phyloP scores from a whole-genome alignment of 2,329 filamentous ascomycete species.

The Diaporthe humulicola region DNA sequence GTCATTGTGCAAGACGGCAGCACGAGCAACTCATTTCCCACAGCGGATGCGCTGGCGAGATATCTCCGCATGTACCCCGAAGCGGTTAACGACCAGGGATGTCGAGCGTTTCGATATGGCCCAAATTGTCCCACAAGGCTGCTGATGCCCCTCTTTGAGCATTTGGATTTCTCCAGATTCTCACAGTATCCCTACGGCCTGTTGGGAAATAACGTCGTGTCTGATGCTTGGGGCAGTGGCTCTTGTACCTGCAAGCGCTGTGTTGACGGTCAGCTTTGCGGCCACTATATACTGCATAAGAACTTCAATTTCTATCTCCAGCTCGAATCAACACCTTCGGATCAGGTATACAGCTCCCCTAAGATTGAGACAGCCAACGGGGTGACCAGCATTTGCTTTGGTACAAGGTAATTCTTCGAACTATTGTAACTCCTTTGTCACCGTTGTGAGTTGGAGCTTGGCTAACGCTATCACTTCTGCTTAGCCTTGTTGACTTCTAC shows the following conservation, averaged over 20 bases:
- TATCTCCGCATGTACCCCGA: conserved; percentile 3
- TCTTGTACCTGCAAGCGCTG: background rate
- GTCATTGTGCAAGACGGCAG: background rate
- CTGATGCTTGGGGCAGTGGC: background rate
- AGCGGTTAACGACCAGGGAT: background rate
- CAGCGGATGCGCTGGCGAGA: background rate
- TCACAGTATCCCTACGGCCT: conserved; percentile 1
- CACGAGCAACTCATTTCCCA: background rate
- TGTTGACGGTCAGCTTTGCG: background rate
- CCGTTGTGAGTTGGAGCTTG: background rate
- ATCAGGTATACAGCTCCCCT: background rate
- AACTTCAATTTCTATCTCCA: background rate
- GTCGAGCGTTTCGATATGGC: background rate
- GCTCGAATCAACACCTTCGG: background rate
- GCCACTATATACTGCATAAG: background rate
- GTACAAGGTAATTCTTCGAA: background rate
- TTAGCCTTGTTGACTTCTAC: background rate
- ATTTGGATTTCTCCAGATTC: background rate
- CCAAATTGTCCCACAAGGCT: background rate
- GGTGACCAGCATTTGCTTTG: background rate
- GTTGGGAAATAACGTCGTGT: background rate
- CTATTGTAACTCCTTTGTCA: background rate
- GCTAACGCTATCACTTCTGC: background rate
- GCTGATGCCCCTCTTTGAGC: conserved; percentile 1
- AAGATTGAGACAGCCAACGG: background rate